phyloP scores from a whole-genome alignment of 2,329 filamentous ascomycete genomes.

The Exserohilum turcica region DNA sequence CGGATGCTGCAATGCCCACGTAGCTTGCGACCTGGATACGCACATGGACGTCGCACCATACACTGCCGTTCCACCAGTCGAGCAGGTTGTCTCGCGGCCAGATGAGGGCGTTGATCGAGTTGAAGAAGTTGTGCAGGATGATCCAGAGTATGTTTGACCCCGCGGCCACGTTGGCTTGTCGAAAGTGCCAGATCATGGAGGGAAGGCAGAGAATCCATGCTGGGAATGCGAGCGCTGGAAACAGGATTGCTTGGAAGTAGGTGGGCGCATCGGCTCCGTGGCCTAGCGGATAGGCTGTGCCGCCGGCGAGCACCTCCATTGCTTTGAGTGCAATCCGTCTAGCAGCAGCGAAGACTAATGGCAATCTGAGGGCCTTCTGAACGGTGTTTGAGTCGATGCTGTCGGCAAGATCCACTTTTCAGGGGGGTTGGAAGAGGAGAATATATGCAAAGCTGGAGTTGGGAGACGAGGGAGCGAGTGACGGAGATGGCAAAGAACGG shows the following conservation, averaged over 20 bases:
- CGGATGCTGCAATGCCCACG: constrained; percentile 58
- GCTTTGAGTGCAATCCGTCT: neutral
- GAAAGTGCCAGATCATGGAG: constrained; percentile 64
- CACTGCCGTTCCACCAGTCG: constrained; percentile 62
- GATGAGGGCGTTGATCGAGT: constrained; percentile 66
- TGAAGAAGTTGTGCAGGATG: constrained; percentile 61
- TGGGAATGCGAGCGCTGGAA: constrained; percentile 58
- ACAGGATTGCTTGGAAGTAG: constrained; percentile 46
- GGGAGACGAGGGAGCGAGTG: neutral
- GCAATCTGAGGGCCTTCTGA: too few relatives aligned
- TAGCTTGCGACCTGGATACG: constrained; percentile 61
- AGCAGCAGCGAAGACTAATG: neutral
- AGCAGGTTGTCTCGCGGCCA: constrained; percentile 65
- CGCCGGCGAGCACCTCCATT: neutral
- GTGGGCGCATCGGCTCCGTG: constrained; percentile 15
- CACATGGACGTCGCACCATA: constrained; percentile 68
- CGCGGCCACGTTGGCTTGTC: constrained; percentile 65
- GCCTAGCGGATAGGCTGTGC: neutral
- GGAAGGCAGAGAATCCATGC: constrained; percentile 60
- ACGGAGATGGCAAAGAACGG: neutral
- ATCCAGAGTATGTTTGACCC: constrained; percentile 62
- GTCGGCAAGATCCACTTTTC: constrained; percentile 1
- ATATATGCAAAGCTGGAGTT: constrained; percentile 1
- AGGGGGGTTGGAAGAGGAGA: neutral
- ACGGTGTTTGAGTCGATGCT: neutral